These are phyloP conservation scores for Chaetomium strumarium DNA, from an alignment of 2,329 filamentous ascomycete genomes.

Conservation along the genomic window DNA sequence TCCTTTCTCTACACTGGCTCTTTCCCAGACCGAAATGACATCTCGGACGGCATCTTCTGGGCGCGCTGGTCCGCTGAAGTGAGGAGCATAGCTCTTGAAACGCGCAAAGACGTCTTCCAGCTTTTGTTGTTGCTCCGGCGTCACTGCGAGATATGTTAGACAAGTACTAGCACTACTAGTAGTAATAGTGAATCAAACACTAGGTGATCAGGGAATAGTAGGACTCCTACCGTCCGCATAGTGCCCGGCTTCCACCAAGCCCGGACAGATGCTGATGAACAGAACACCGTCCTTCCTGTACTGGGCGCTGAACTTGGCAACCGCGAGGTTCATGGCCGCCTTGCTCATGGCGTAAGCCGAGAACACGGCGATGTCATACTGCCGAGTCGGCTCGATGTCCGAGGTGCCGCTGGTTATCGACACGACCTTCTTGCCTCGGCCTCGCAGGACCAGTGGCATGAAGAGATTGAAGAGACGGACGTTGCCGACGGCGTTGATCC, in stretches of 20 bases:
- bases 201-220: background rate
- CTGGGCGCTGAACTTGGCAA: constrained; percentile 48
- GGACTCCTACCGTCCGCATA: constrained; percentile 22
- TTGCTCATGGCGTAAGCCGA: constrained; percentile 43
- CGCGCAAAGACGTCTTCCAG: constrained; percentile 22
- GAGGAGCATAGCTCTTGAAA: constrained; percentile 33
- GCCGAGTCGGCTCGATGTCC: constrained; percentile 39
- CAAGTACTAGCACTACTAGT: too few species aligned
- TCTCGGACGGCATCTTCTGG: constrained; percentile 29
- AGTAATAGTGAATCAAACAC: too few species aligned
- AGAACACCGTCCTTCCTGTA: constrained; percentile 46
- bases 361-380: constrained; percentile 30
- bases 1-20: constrained; percentile 36
- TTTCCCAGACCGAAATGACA: constrained; percentile 32
- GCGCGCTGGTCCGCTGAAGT: constrained; percentile 30
- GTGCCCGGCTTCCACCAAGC: constrained; percentile 41
- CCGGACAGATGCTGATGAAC: constrained; percentile 47
- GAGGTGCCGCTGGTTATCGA: constrained; percentile 43
- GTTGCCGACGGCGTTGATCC: constrained; percentile 46
- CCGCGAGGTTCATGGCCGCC: constrained; percentile 45
- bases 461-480: constrained; percentile 49
- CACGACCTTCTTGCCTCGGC: constrained; percentile 49
- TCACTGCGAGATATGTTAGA: constrained; percentile 13
- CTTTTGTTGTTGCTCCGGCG: constrained; percentile 23
- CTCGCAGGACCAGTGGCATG: constrained; percentile 46